Base-by-base conservation (phyloP, 164 flowering plant species). In the Hamamelis virginiana region DNA sequence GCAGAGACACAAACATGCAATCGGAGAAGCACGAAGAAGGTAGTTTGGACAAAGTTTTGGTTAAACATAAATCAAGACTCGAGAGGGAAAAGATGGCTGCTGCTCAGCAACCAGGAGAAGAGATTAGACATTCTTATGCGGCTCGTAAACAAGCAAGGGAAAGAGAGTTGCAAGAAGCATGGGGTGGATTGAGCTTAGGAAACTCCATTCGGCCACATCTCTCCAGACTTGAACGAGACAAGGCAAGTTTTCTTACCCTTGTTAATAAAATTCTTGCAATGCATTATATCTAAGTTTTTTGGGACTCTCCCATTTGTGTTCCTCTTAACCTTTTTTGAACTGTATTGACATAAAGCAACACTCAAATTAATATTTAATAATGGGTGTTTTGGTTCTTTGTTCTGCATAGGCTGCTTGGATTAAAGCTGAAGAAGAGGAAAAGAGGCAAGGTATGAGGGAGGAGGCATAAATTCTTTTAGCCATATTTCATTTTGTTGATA, bases 181-280 rank as follows among this genome's bases (percentile, higher is more conserved):
- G 97, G 98, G 98, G 97, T 66, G 97, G 97, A 38, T 67, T 95
- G 71, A 84, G 92, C 74, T 78, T 95, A 48, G 93, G 97, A 55
- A 89, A 92, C 67, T 88, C 97, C 9, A 75, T 91, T 23, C 77
- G 66, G 44, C 98, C 97, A 8, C 94, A 80, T 78, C 70, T 87
- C 14, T 95, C 97, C 23, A 84, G 82, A 76, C 92, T 94, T 45
- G 87, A 94, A 78, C 65, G 84, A 60, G 97, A 95, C 28, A 95
- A 91, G 96, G 97, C 66, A 81, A 67, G 75, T 62, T 77, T 69
- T 33, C n/a, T 53, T 15, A 12, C 26, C 27, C 45, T 48, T 57
- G 21, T 64, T 47, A 8, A 33, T 58, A 12, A 25, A 22, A 5
- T 55, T 52, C 45, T 14, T n/a, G 11, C 14, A 27, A 19, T 52